These are phyloP conservation scores for Santalum album DNA, from an alignment of 164 flowering plant species.

Conservation along the genomic window DNA sequence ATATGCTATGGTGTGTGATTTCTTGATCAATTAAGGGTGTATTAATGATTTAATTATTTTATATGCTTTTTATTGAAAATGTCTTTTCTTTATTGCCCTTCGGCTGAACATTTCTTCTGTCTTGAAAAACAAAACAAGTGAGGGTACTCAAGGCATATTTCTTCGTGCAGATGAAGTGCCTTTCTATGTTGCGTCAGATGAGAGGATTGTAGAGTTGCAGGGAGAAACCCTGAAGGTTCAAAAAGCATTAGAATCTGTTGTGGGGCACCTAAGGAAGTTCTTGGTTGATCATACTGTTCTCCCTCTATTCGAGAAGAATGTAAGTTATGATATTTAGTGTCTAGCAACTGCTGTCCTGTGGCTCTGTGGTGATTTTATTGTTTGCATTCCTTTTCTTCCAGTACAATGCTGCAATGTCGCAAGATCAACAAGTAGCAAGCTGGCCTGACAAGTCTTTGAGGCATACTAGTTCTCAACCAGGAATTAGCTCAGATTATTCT, in stretches of 20 bases:
- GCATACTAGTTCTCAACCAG: constrained; percentile 34
- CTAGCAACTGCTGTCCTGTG: neutral
- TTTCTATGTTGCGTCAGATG: constrained; percentile 59
- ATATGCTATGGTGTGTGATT: too few relatives aligned
- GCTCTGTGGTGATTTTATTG: neutral
- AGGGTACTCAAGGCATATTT: neutral
- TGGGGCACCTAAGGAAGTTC: constrained; percentile 84
- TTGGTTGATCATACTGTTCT: constrained; percentile 84
- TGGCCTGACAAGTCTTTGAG: constrained; percentile 43
- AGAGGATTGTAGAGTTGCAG: constrained; percentile 80
- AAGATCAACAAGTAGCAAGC: constrained; percentile 44
- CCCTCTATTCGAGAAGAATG: constrained; percentile 80
- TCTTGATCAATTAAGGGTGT: too few relatives aligned
- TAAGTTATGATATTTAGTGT: constrained; percentile 26
- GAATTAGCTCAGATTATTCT: constrained; percentile 40
- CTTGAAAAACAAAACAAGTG: neutral
- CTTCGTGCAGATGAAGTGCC: constrained; percentile 61
- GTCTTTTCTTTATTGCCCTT: neutral
- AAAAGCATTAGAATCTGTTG: constrained; percentile 72
- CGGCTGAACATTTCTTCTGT: neutral
- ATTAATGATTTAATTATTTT: too few relatives aligned
- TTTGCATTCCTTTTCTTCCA: constrained; percentile 17
- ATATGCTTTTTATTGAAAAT: neutral
- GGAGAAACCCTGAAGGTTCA: constrained; percentile 76
- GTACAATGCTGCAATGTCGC: constrained; percentile 41